A percentile compares a stretch with the other conserved stretches of the same genome.
Conservation (phyloP, 352 stramenopile genomes). For the Phytophthora europaea region DNA sequence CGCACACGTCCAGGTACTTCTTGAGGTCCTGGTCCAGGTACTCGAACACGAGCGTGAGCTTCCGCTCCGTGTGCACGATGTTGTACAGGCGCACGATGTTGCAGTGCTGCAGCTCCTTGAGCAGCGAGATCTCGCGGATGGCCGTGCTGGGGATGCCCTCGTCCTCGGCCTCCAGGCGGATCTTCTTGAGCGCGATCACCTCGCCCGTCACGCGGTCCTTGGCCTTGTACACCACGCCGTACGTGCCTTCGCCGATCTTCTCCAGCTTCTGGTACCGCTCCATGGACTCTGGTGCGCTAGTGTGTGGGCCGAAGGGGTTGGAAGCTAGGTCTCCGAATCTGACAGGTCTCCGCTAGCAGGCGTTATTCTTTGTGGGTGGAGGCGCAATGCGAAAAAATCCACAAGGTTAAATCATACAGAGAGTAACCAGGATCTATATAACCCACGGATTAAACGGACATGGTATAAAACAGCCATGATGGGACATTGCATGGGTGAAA, state of each 20-base stretch:
- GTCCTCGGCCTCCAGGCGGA: slow-evolving; percentile 98
- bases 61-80: slow-evolving; percentile 99
- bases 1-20: slow-evolving; percentile 99
- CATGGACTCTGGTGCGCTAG: slow-evolving; percentile 49
- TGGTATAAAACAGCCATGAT: background rate
- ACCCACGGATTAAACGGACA: background rate
- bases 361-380: slow-evolving; percentile 22
- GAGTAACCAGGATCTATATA: background rate
- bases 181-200: slow-evolving; percentile 99
- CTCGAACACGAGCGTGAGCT: slow-evolving; percentile 99
- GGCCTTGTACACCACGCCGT: slow-evolving; percentile 99
- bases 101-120: slow-evolving; percentile 98
- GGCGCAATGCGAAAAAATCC: background rate
- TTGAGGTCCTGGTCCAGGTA: slow-evolving; percentile 99
- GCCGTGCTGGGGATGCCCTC: slow-evolving; percentile 99
- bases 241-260: slow-evolving; percentile 98
- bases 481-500: slow-evolving; percentile 8
- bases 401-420: background rate
- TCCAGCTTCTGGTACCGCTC: slow-evolving; percentile 96
- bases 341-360: slow-evolving; percentile 23
- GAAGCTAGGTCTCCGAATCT: slow-evolving; percentile 14
- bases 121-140: slow-evolving; percentile 98
- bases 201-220: slow-evolving; percentile 96
- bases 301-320: slow-evolving; percentile 15
- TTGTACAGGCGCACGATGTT: slow-evolving; percentile 99